A percentile compares a stretch with the other conserved stretches of the same genome.
Evolutionary conservation across 148 eudicot species (phyloP).

Genomic region (Rhododendron molle): DNA sequence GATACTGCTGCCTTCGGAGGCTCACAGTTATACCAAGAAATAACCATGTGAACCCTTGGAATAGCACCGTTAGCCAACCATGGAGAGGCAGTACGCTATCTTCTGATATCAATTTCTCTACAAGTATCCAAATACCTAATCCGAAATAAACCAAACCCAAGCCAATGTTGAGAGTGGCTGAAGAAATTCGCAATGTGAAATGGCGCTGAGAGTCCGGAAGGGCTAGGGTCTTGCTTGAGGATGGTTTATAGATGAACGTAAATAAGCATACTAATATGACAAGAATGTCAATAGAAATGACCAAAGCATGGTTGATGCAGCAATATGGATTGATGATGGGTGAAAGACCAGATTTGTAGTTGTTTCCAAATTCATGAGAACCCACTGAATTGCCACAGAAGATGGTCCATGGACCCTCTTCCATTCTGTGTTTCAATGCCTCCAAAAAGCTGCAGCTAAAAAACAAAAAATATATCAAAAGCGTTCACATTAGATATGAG

Average conservation of each 20-base stretch:
- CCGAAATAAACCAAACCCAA: slow-evolving; percentile 25
- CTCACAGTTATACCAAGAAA: slow-evolving; percentile 16
- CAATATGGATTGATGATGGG: slow-evolving; percentile 19
- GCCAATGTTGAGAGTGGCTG: slow-evolving; percentile 20
- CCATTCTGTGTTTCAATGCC: neutral
- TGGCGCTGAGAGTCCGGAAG: neutral
- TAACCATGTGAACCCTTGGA: slow-evolving; percentile 34
- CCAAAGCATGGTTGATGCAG: slow-evolving; percentile 23
- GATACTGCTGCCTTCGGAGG: slow-evolving; percentile 7
- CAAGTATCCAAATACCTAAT: slow-evolving; percentile 20
- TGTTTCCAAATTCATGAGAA: neutral
- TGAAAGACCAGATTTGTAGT: slow-evolving; percentile 5
- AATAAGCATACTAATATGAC: slow-evolving; percentile 12
- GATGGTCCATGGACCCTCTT: slow-evolving; percentile 1
- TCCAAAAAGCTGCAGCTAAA: neutral
- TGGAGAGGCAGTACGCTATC: slow-evolving; percentile 21
- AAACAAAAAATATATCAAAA: neutral
- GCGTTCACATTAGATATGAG: neutral
- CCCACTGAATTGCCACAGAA: slow-evolving; percentile 20
- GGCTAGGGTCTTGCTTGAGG: neutral
- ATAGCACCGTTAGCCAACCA: slow-evolving; percentile 28
- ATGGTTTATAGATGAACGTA: slow-evolving; percentile 2
- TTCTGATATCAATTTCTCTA: slow-evolving; percentile 12
- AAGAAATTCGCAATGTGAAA: neutral
- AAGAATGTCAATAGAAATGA: slow-evolving; percentile 13